phyloP scores from a whole-genome alignment of 139 green algal species.

The Pleodorina starrii region DNA sequence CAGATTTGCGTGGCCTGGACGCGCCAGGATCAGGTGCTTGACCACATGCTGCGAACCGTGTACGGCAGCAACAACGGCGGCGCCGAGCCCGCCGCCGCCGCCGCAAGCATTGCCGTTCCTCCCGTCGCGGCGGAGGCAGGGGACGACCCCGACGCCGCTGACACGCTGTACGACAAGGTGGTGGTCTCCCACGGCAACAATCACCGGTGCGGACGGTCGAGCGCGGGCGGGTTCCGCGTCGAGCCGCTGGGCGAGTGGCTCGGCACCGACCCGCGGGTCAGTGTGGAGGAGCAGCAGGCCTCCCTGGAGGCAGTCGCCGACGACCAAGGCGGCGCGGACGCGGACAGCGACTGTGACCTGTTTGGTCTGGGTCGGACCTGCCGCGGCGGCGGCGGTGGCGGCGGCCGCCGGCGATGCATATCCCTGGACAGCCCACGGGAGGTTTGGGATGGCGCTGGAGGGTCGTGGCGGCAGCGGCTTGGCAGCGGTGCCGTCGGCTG shows the following conservation, averaged over 20 bases:
- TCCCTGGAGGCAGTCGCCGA: neutral
- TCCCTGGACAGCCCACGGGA: neutral
- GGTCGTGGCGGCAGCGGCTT: neutral
- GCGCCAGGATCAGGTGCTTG: slow-evolving; percentile 37
- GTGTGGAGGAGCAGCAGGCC: neutral
- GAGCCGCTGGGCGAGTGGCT: neutral
- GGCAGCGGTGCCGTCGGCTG: neutral
- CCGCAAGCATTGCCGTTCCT: no score
- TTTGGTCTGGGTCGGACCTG: neutral
- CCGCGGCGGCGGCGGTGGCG: neutral
- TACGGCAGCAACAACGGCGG: slow-evolving; percentile 25
- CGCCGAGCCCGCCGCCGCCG: no score
- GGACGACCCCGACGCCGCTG: neutral
- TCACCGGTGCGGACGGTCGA: neutral
- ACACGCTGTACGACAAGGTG: neutral
- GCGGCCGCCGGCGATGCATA: neutral
- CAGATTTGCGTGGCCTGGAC: slow-evolving; percentile 34
- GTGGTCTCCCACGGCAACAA: neutral
- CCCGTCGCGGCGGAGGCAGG: no score
- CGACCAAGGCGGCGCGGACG: neutral
- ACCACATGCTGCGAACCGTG: slow-evolving; percentile 1
- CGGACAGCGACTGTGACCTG: neutral
- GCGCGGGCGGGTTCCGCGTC: no score
- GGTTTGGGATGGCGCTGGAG: neutral
- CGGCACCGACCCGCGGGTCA: no score